phyloP scores from a whole-genome alignment of 768 basidiomycete genomes.

The Suillus sp. region DNA sequence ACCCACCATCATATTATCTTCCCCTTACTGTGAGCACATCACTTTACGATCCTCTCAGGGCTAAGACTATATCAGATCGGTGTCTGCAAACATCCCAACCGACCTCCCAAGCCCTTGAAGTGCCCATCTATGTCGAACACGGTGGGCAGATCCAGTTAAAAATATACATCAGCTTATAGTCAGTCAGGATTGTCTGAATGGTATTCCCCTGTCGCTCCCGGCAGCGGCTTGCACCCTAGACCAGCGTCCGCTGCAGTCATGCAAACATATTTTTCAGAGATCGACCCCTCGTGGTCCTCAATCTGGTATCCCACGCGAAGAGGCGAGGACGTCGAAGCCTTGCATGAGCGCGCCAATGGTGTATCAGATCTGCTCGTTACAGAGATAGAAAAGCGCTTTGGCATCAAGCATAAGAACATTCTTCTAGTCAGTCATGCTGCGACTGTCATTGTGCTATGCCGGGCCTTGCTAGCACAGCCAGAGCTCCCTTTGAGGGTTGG shows the following conservation, averaged over 20 bases:
- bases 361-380: slow-evolving; percentile 55
- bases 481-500: slow-evolving; percentile 61
- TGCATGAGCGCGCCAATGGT: slow-evolving; percentile 61
- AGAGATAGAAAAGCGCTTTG: slow-evolving; percentile 48
- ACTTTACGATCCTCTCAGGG: neutral
- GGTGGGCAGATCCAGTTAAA: slow-evolving; percentile 41
- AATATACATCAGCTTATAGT: neutral
- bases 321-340: slow-evolving; percentile 65
- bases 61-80: slow-evolving; percentile 54
- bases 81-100: slow-evolving; percentile 82
- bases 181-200: slow-evolving; percentile 69
- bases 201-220: slow-evolving; percentile 70
- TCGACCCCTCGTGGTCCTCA: slow-evolving; percentile 62
- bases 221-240: slow-evolving; percentile 76
- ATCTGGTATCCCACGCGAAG: slow-evolving; percentile 71
- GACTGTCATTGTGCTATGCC: slow-evolving; percentile 65
- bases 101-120: slow-evolving; percentile 54
- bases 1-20: slow-evolving; percentile 82
- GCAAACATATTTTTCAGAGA: slow-evolving; percentile 50
- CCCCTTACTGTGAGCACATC: slow-evolving; percentile 68
- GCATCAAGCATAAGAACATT: slow-evolving; percentile 49
- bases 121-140: slow-evolving; percentile 81
- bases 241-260: slow-evolving; percentile 60
- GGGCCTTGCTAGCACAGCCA: slow-evolving; percentile 57
- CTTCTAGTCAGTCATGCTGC: slow-evolving; percentile 78